Percentiles rank a stretch among this genome's conserved stretches.
These are phyloP conservation scores for Rhizopogon parksii DNA, from an alignment of 1,284 basidiomycete species.

Conservation along the genomic window DNA sequence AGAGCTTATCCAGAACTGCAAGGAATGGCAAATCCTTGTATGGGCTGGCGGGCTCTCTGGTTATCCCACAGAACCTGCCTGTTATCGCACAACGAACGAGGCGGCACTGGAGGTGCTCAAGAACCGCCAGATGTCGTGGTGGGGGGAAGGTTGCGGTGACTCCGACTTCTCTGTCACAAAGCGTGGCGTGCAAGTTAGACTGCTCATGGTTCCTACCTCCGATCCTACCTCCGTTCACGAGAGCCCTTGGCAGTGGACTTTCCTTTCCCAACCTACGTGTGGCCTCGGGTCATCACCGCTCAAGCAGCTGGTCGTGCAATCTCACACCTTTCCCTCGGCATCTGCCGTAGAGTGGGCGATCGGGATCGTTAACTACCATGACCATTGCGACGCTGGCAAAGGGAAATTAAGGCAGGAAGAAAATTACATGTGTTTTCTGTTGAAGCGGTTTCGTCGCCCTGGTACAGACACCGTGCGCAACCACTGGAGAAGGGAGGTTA, in stretches of 20 bases:
- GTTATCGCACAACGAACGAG: neutral
- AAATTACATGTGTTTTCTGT: neutral
- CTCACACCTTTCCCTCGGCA: neutral
- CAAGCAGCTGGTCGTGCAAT: neutral
- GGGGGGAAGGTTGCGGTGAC: neutral
- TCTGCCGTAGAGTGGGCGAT: neutral
- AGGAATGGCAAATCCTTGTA: neutral
- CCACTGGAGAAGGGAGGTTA: neutral
- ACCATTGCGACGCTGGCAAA: neutral
- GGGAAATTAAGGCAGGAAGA: neutral
- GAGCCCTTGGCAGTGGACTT: neutral
- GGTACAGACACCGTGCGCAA: neutral
- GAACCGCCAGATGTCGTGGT: conserved; percentile 4
- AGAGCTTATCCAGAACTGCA: conserved; percentile 21
- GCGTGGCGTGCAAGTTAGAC: neutral
- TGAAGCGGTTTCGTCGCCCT: neutral
- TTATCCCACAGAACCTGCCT: neutral
- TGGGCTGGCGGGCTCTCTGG: neutral
- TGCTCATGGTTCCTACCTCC: neutral
- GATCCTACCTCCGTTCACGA: no score
- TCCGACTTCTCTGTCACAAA: neutral
- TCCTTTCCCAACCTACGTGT: neutral
- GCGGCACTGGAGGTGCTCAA: conserved; percentile 11
- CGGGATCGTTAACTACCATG: neutral
- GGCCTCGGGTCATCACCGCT: neutral